Base-by-base conservation (phyloP, 1,139 yeast species). In the Zygosaccharomyces sapae region DNA sequence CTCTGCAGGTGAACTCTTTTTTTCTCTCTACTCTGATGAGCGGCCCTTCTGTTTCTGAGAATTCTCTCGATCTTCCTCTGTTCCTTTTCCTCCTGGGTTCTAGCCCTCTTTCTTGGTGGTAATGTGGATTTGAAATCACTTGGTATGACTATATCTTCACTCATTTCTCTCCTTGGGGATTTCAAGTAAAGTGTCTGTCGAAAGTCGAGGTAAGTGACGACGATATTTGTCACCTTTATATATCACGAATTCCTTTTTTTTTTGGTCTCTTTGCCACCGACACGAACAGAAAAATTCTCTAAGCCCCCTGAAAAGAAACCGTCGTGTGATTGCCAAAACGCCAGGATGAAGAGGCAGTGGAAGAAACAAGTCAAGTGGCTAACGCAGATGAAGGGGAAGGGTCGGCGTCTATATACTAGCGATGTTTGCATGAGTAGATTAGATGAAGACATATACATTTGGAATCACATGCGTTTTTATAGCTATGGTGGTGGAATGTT, bases 11-110 rank as follows among this genome's bases (percentile, higher is more conserved):
- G 96, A 65, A 83, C 81, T 64, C 97, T 80, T 78, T 92, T 92
- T 80, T 90, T 90, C 66, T 92, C 98, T 56, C 98, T 80, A 29
- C 96, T 86, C 42, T 96, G 96, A 66, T 92, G 97, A 40, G 98
- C 98, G 20, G 98, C 97, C 65, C 92, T 85, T 62, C 98, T 80
- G 68, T 92, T 92, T 65, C 98, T 79, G 65, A 92, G 75, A 47
- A 92, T 89, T 50, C 98, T 75, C 70, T 92, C 97, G 45, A 90
- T 81, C 46, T 96, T 79, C 54, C 98, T 83, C 70, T 90, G 97
- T 69, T 92, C 97, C 72, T 90, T 92, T 71, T 92, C 98, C 69
- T 90, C 97, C 60, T 86, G 81, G 37, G 98, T 92, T 73, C 86
- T 88, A 8, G 98, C 98, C 59, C 97, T 79, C 71, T 92, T 92